These are phyloP conservation scores for Amaranthus hypochondriacus DNA, from an alignment of 148 eudicot species.

Conservation along the genomic window DNA sequence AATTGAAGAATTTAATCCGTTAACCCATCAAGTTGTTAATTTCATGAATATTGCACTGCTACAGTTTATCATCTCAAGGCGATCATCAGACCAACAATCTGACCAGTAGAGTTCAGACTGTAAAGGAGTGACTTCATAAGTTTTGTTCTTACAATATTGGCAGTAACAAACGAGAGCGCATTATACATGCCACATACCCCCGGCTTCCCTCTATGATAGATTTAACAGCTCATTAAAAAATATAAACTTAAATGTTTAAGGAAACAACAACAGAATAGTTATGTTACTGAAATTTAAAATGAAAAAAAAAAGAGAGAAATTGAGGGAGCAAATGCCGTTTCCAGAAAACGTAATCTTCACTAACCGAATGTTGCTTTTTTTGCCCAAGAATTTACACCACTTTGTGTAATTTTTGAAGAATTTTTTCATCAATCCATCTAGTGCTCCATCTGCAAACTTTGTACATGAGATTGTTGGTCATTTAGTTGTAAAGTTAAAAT, in stretches of 20 bases:
- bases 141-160: background rate
- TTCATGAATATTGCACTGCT: too few species aligned
- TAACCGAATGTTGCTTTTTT: constrained; percentile 84
- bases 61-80: background rate
- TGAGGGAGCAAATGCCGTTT: background rate
- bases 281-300: background rate
- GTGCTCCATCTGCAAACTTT: constrained; percentile 70
- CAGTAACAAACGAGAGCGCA: background rate
- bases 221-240: too few species aligned
- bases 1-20: too few species aligned
- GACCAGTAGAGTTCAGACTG: background rate
- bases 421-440: constrained; percentile 84
- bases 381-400: constrained; percentile 90
- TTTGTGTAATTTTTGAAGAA: constrained; percentile 87
- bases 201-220: too few species aligned
- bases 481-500: background rate
- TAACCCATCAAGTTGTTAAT: too few species aligned
- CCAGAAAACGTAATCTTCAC: constrained; percentile 6
- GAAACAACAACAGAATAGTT: too few species aligned
- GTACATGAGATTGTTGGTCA: constrained; percentile 10
- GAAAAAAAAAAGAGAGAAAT: background rate
- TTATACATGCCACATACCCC: too few species aligned
- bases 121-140: background rate
- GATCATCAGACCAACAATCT: background rate
- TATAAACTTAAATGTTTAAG: too few species aligned